These are phyloP conservation scores for Paratinospora sagittata DNA, from an alignment of 164 flowering plant species.

Conservation along the genomic window DNA sequence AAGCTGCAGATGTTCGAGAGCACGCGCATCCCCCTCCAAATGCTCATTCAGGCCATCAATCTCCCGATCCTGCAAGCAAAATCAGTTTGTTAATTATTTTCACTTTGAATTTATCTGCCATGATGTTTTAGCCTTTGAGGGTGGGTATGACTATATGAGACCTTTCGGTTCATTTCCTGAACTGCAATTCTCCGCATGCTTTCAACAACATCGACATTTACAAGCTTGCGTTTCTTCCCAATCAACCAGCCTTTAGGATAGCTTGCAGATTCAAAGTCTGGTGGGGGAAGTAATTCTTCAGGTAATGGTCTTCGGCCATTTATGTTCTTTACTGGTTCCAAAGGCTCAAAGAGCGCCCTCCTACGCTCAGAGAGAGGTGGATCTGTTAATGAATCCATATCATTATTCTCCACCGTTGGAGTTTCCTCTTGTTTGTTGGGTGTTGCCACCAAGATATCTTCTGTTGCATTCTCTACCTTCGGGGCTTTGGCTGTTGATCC, in stretches of 20 bases:
- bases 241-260: slow-evolving; percentile 86
- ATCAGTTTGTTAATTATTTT: not conserved
- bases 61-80: slow-evolving; percentile 64
- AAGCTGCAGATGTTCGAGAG: slow-evolving; percentile 70
- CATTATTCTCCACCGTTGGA: slow-evolving; percentile 18
- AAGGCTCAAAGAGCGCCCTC: slow-evolving; percentile 85
- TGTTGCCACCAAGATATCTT: slow-evolving; percentile 25
- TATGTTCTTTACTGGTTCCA: slow-evolving; percentile 43
- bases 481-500: slow-evolving; percentile 31
- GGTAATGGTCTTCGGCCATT: slow-evolving; percentile 44
- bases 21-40: slow-evolving; percentile 68
- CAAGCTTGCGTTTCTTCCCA: slow-evolving; percentile 96
- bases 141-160: slow-evolving; percentile 16
- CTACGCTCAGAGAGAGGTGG: slow-evolving; percentile 65
- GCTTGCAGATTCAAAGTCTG: slow-evolving; percentile 76
- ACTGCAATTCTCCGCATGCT: slow-evolving; percentile 92
- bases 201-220: slow-evolving; percentile 95
- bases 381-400: slow-evolving; percentile 24
- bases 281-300: slow-evolving; percentile 80
- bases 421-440: slow-evolving; percentile 32
- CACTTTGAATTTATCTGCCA: not conserved
- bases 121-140: not conserved
- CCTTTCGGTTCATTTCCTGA: slow-evolving; percentile 97
- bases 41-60: slow-evolving; percentile 85
- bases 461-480: slow-evolving; percentile 30